Evolutionary conservation across 108 stramenopile genomes (phyloP).

Genomic region (Tribonema minus): DNA sequence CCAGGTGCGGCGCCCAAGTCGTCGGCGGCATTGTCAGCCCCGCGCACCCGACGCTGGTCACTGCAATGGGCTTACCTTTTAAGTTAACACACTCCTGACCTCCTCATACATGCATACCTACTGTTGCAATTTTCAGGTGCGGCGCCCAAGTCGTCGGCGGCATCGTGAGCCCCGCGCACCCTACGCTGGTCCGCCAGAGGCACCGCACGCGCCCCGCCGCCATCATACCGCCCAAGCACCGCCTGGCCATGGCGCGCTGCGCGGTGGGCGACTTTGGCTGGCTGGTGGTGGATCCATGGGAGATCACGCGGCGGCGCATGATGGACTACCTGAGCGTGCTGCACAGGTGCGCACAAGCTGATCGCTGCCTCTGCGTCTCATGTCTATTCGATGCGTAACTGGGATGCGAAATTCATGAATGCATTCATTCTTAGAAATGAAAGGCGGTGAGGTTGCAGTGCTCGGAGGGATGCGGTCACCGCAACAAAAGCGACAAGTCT

Average conservation of each 20-base stretch:
- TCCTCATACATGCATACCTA: too few relatives aligned
- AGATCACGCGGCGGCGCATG: slow-evolving; percentile 57
- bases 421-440: not conserved
- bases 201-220: slow-evolving; percentile 45
- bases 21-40: slow-evolving; percentile 52
- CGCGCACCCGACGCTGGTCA: slow-evolving; percentile 47
- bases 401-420: too few relatives aligned
- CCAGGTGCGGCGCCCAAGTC: too few relatives aligned
- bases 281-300: slow-evolving; percentile 60
- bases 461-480: too few relatives aligned
- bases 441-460: not conserved
- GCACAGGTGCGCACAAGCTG: slow-evolving; percentile 51
- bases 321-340: slow-evolving; percentile 59
- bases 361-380: not conserved
- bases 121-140: too few relatives aligned
- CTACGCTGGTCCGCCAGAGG: slow-evolving; percentile 51
- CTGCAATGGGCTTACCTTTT: too few relatives aligned
- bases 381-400: too few relatives aligned
- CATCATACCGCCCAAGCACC: slow-evolving; percentile 54
- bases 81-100: too few relatives aligned
- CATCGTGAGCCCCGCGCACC: slow-evolving; percentile 46
- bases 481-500: too few relatives aligned
- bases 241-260: slow-evolving; percentile 55
- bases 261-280: slow-evolving; percentile 46
- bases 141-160: slow-evolving; percentile 55